phyloP scores from a whole-genome alignment of 805 yeast species.

The Lipomyces starkeyi region DNA sequence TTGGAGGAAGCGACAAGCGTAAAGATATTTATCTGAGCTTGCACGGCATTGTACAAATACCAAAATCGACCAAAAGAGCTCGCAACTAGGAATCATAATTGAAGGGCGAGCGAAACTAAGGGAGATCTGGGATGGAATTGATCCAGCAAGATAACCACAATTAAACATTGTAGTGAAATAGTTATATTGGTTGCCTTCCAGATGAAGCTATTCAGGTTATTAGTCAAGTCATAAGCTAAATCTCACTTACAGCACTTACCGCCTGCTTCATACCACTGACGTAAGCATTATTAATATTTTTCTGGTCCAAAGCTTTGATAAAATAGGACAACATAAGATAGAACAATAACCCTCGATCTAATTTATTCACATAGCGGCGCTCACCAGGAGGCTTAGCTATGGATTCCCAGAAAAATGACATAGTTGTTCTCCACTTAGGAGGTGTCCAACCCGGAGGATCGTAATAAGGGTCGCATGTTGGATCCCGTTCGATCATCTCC shows the following conservation, averaged over 20 bases:
- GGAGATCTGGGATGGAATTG: constrained; percentile 45
- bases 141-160: constrained; percentile 53
- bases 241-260: constrained; percentile 43
- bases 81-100: constrained; percentile 38
- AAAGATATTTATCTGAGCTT: constrained; percentile 46
- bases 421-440: constrained; percentile 21
- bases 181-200: constrained; percentile 53
- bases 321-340: constrained; percentile 52
- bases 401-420: constrained; percentile 35
- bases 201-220: constrained; percentile 42
- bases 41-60: constrained; percentile 47
- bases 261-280: constrained; percentile 68
- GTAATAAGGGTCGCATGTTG: constrained; percentile 33
- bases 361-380: constrained; percentile 45
- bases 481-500: constrained; percentile 33
- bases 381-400: constrained; percentile 41
- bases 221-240: not conserved
- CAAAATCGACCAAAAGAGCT: constrained; percentile 47
- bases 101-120: constrained; percentile 41
- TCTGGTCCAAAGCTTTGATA: constrained; percentile 62
- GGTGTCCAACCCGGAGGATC: constrained; percentile 34
- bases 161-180: constrained; percentile 52
- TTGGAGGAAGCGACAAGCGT: constrained; percentile 52
- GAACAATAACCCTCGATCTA: constrained; percentile 49
- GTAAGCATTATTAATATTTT: constrained; percentile 68